Evolutionary conservation across 345 rosid species (phyloP).

Genomic region (Corchorus capsularis): DNA sequence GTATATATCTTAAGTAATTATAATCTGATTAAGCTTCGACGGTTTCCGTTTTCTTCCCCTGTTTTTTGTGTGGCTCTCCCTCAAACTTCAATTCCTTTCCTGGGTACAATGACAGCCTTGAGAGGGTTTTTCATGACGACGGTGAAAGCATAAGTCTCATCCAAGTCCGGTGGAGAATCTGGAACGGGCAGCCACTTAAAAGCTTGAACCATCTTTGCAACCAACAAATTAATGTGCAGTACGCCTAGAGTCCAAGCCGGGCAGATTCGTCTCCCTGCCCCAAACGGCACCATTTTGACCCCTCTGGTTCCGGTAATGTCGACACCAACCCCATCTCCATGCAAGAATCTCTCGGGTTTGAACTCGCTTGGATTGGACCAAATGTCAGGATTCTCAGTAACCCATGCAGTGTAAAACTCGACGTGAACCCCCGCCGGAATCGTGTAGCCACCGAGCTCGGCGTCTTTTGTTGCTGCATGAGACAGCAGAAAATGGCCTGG

Average conservation of each 20-base stretch:
- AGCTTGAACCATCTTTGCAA: constrained; percentile 85
- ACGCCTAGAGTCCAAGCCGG: constrained; percentile 85
- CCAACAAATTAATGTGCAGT: constrained; percentile 65
- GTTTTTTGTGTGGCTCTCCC: too few relatives aligned
- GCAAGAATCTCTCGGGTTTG: constrained; percentile 81
- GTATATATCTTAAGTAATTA: background rate
- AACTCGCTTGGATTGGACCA: constrained; percentile 78
- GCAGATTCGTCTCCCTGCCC: constrained; percentile 91
- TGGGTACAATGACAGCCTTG: constrained; percentile 59
- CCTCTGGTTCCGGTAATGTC: constrained; percentile 86
- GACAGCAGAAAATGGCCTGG: constrained; percentile 91
- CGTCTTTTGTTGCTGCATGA: constrained; percentile 65
- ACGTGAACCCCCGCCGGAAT: constrained; percentile 67
- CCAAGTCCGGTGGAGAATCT: constrained; percentile 66
- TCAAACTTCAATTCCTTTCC: constrained; percentile 28
- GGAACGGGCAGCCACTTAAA: constrained; percentile 75
- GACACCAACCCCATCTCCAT: constrained; percentile 74
- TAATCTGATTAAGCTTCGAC: background rate
- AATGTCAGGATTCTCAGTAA: constrained; percentile 72
- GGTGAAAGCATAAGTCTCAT: constrained; percentile 87
- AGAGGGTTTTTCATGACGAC: constrained; percentile 92
- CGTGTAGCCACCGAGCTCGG: constrained; percentile 74
- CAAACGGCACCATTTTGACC: constrained; percentile 83
- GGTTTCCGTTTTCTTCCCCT: too few relatives aligned
- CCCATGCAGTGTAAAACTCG: constrained; percentile 95